Evolutionary conservation across 192 early-diverging fungal species (phyloP).

Genomic region (Oehlia diaphana): DNA sequence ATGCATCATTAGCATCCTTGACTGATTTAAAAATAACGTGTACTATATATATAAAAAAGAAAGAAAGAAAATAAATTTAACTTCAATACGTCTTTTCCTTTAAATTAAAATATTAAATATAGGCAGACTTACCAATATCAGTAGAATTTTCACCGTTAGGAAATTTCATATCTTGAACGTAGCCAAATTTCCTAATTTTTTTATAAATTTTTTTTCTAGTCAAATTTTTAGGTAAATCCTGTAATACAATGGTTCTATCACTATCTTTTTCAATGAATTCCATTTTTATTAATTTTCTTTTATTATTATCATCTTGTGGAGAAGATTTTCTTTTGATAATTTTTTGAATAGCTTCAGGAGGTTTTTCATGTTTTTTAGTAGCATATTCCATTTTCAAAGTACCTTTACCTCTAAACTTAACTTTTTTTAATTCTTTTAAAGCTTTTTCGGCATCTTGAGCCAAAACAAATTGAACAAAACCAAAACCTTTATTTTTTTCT

Average conservation of each 20-base stretch:
- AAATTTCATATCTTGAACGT: slow-evolving; percentile 64
- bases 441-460: slow-evolving; percentile 80
- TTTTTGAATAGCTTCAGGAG: neutral
- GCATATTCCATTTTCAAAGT: slow-evolving; percentile 81
- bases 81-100: no score
- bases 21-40: slow-evolving; percentile 47
- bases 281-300: slow-evolving; percentile 5
- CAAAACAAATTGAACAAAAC: slow-evolving; percentile 87
- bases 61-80: neutral
- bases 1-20: slow-evolving; percentile 55
- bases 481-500: slow-evolving; percentile 78
- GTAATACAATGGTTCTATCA: slow-evolving; percentile 49
- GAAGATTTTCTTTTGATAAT: neutral
- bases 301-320: slow-evolving; percentile 17
- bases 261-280: neutral
- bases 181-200: slow-evolving; percentile 61
- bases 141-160: slow-evolving; percentile 36
- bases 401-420: slow-evolving; percentile 70
- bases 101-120: no score
- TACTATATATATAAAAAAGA: slow-evolving; percentile 32
- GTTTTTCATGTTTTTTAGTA: slow-evolving; percentile 48
- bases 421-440: slow-evolving; percentile 69
- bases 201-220: slow-evolving; percentile 80
- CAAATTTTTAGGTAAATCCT: slow-evolving; percentile 53
- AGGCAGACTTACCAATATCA: neutral